Conservation (phyloP, 2,329 filamentous ascomycete genomes). For the Pyrenochaeta sp. region DNA sequence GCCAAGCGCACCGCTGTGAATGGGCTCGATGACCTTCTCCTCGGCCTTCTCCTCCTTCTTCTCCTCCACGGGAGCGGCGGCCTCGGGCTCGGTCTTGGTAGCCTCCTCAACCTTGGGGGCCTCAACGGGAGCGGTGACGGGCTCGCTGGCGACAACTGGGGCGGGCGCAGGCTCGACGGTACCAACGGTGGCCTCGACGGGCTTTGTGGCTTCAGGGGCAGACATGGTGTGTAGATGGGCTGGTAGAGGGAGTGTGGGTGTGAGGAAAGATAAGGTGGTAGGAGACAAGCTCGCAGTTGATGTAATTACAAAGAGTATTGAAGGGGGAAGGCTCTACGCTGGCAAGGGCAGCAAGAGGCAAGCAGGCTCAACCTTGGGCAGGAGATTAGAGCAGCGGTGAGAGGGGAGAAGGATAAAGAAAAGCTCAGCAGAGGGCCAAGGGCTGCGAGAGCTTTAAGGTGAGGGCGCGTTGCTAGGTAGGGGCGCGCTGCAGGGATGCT, state of each 20-base stretch:
- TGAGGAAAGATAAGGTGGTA: slow-evolving; percentile 20
- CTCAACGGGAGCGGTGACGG: slow-evolving; percentile 49
- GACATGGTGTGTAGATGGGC: slow-evolving; percentile 58
- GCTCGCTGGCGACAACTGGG: slow-evolving; percentile 43
- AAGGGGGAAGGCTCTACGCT: slow-evolving; percentile 37
- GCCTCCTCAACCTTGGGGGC: slow-evolving; percentile 53
- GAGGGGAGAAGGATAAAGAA: slow-evolving; percentile 39
- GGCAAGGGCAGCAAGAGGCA: slow-evolving; percentile 35
- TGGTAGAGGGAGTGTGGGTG: slow-evolving; percentile 6
- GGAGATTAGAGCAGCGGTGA: slow-evolving; percentile 37
- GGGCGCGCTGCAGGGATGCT: slow-evolving; percentile 34
- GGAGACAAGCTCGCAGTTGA: slow-evolving; percentile 32
- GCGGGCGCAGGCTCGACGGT: slow-evolving; percentile 46
- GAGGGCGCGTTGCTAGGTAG: slow-evolving; percentile 46
- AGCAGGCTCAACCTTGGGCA: slow-evolving; percentile 38
- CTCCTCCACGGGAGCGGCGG: slow-evolving; percentile 41
- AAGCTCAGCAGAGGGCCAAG: slow-evolving; percentile 33
- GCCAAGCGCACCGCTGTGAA: slow-evolving; percentile 83
- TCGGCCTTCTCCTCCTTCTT: slow-evolving; percentile 55
- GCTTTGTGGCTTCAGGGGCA: slow-evolving; percentile 76
- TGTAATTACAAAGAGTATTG: slow-evolving; percentile 46
- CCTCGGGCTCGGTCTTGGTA: slow-evolving; percentile 43
- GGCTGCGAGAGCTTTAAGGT: slow-evolving; percentile 46
- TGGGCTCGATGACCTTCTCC: slow-evolving; percentile 65
- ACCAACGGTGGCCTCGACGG: slow-evolving; percentile 59